Conservation (phyloP, 169 alveolate species). For the Perkinsus chesapeaki region DNA sequence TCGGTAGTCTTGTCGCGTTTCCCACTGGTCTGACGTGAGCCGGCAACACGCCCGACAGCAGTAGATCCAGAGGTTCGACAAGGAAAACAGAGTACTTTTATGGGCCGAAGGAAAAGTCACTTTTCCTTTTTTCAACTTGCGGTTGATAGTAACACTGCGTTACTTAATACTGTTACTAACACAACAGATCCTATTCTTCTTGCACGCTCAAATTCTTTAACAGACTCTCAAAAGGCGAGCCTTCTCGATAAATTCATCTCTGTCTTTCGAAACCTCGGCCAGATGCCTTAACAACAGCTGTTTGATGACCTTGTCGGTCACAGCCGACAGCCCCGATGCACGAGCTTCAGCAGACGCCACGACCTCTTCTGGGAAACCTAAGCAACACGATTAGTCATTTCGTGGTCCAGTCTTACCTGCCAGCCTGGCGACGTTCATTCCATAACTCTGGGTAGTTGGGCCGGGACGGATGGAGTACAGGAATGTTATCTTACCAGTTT, state of each 20-base stretch:
- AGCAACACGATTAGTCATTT: background rate
- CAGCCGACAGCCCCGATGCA: background rate
- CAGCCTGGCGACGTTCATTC: conserved; percentile 16
- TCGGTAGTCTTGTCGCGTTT: no score
- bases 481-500: background rate
- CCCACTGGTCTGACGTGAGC: no score
- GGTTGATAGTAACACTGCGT: no score
- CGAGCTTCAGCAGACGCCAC: background rate
- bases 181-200: no score
- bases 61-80: no score
- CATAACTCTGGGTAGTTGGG: conserved; percentile 1
- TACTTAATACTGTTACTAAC: no score
- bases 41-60: no score
- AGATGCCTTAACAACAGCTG: background rate
- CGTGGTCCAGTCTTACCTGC: background rate
- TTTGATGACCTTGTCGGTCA: background rate
- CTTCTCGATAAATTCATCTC: background rate
- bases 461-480: background rate
- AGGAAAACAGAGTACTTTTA: no score
- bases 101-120: no score
- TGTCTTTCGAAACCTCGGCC: background rate
- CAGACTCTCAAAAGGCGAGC: background rate
- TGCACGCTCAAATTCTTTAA: background rate
- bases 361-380: background rate
- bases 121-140: no score